Percentiles rank a stretch among this genome's conserved stretches.
Conservation (phyloP, 1,139 yeast species). For the Saccharomycopsis phalli region DNA sequence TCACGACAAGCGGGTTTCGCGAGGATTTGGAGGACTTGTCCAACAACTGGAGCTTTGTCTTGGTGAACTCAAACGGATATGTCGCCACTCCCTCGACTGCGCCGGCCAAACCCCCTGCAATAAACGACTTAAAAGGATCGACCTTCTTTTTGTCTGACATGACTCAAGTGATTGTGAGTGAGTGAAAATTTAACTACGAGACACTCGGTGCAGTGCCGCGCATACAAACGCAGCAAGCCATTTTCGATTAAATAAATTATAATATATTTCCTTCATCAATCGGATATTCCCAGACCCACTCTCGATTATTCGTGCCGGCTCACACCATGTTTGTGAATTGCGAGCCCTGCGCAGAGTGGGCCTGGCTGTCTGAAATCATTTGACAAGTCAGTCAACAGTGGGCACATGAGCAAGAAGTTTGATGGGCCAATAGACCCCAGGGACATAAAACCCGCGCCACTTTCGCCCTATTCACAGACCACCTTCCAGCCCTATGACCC, state of each 20-base stretch:
- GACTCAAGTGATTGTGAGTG: too few species aligned
- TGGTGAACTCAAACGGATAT: conserved; percentile 95
- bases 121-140: conserved; percentile 65
- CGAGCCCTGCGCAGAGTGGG: too few species aligned
- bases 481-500: conserved; percentile 10
- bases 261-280: too few species aligned
- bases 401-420: conserved; percentile 4
- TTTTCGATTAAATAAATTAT: too few species aligned
- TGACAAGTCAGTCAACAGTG: too few species aligned
- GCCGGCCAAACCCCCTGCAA: conserved; percentile 94
- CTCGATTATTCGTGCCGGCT: too few species aligned
- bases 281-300: too few species aligned
- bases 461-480: conserved; percentile 9
- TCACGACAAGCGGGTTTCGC: conserved; percentile 74
- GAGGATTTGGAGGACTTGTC: conserved; percentile 61
- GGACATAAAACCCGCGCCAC: conserved; percentile 3
- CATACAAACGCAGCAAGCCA: too few species aligned
- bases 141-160: conserved; percentile 24
- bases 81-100: conserved; percentile 87
- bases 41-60: conserved; percentile 81
- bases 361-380: too few species aligned
- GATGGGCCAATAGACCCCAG: conserved; percentile 13
- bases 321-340: too few species aligned
- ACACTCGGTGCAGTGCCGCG: too few species aligned
- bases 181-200: too few species aligned